Conservation (phyloP, 2,329 filamentous ascomycete species). For the Penicillium italicum region DNA sequence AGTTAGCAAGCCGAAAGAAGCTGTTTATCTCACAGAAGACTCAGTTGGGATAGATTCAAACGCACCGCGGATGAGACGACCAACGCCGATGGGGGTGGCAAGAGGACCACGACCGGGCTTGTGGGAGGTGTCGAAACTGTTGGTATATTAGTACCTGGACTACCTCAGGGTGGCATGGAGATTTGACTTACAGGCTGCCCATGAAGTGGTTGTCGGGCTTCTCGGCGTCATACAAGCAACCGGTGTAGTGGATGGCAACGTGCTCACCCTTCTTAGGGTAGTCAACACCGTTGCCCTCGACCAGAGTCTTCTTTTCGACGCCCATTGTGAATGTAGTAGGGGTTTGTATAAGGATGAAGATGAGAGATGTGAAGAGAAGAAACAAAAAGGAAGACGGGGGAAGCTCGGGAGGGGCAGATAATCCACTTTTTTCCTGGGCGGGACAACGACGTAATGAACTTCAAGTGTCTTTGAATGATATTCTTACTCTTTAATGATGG, state of each 20-base stretch:
- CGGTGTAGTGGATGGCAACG: conserved; percentile 88
- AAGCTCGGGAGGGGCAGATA: conserved; percentile 1
- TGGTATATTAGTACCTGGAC: neutral
- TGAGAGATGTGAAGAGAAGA: neutral
- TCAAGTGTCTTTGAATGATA: neutral
- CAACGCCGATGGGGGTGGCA: conserved; percentile 71
- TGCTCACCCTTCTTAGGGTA: conserved; percentile 64
- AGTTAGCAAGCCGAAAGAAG: neutral
- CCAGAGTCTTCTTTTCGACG: conserved; percentile 65
- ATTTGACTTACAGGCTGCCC: conserved; percentile 65
- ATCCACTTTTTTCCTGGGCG: conserved; percentile 6
- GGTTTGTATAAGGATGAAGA: neutral
- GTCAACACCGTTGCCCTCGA: conserved; percentile 59
- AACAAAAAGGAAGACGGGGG: neutral
- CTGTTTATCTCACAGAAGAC: neutral
- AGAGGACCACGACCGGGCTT: conserved; percentile 66
- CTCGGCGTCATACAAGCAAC: conserved; percentile 68
- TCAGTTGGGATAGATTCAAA: neutral
- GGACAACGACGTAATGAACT: conserved; percentile 1
- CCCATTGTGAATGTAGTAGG: conserved; percentile 53
- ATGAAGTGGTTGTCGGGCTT: conserved; percentile 58
- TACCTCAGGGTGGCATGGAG: neutral
- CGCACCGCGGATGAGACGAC: conserved; percentile 80
- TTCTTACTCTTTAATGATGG: neutral
- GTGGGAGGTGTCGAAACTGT: conserved; percentile 84